These are phyloP conservation scores for Coemansia sp. DNA, from an alignment of 192 early-diverging fungal genomes.

Conservation along the genomic window DNA sequence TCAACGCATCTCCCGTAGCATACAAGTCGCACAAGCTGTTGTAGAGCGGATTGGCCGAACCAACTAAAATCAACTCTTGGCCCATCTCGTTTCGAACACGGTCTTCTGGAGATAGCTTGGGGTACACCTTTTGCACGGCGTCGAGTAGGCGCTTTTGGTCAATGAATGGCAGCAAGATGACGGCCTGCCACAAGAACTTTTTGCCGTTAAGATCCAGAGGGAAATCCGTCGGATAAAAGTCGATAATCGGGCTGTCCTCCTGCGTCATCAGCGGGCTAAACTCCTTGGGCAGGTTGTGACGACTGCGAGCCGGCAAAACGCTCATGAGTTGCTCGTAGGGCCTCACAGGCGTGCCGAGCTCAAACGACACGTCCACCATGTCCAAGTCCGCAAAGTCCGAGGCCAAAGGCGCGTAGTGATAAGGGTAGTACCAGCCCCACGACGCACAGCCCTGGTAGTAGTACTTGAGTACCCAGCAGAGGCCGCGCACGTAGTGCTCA, in stretches of 20 bases:
- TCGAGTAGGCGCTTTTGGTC: conserved; percentile 78
- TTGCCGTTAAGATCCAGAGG: conserved; percentile 94
- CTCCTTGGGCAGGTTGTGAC: conserved; percentile 58
- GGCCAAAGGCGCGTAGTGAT: conserved; percentile 91
- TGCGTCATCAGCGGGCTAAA: conserved; percentile 82
- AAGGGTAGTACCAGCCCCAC: conserved; percentile 98
- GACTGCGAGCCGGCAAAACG: conserved; percentile 83
- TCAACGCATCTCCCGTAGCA: conserved; percentile 18
- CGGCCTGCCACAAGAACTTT: conserved; percentile 91
- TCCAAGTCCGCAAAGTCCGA: conserved; percentile 80
- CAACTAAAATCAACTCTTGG: conserved; percentile 59
- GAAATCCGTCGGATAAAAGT: conserved; percentile 94
- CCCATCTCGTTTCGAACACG: conserved; percentile 71
- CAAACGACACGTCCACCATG: conserved; percentile 73
- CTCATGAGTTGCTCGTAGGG: conserved; percentile 98
- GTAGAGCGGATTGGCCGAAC: conserved; percentile 64
- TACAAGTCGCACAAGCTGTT: conserved; percentile 54
- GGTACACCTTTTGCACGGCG: conserved; percentile 66
- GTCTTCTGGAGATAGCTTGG: conserved; percentile 72
- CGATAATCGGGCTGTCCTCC: conserved; percentile 80
- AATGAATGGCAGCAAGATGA: conserved; percentile 94
- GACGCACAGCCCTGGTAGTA: conserved; percentile 93
- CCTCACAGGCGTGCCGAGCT: conserved; percentile 78
- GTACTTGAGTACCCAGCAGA: conserved; percentile 96
- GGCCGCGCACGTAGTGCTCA: conserved; percentile 86